A percentile compares a stretch with the other conserved stretches of the same genome.
These are phyloP conservation scores for Millerago galiae DNA, from an alignment of 805 yeast species.

Conservation along the genomic window DNA sequence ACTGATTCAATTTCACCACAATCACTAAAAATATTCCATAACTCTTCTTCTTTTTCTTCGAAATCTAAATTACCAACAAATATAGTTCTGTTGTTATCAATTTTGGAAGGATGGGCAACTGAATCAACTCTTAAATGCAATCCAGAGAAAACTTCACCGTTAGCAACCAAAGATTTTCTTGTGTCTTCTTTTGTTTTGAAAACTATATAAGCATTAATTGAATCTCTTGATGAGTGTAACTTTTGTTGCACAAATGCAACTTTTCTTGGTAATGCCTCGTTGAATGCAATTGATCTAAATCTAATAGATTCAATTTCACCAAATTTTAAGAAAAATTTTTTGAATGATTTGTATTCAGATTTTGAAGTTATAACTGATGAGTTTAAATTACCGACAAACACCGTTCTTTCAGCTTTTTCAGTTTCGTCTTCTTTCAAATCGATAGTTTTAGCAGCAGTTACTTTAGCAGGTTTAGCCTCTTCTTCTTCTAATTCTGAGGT, in stretches of 20 bases:
- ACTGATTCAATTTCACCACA: constrained; percentile 80
- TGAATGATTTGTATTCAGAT: constrained; percentile 53
- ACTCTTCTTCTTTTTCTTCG: constrained; percentile 82
- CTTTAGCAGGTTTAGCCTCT: constrained; percentile 21
- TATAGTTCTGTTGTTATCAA: constrained; percentile 75
- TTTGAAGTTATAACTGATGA: constrained; percentile 59
- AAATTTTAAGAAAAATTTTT: constrained; percentile 43
- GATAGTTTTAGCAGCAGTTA: constrained; percentile 30
- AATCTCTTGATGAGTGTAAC: constrained; percentile 68
- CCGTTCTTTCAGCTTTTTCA: constrained; percentile 75
- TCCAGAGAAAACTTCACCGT: constrained; percentile 60
- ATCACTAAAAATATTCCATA: constrained; percentile 72
- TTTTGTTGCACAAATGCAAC: constrained; percentile 81
- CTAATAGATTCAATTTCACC: constrained; percentile 63
- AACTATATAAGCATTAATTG: constrained; percentile 86
- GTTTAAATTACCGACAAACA: constrained; percentile 85
- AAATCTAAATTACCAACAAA: constrained; percentile 94
- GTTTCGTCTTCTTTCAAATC: constrained; percentile 67
- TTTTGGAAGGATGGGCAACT: constrained; percentile 84
- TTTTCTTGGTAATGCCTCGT: constrained; percentile 83
- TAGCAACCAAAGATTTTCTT: constrained; percentile 40
- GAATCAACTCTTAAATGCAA: constrained; percentile 89
- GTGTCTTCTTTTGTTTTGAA: constrained; percentile 48
- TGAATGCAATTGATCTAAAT: constrained; percentile 87
- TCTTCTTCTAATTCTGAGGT: constrained; percentile 14